phyloP scores from a whole-genome alignment of 2,329 filamentous ascomycete species.

The Colletotrichum phormii region DNA sequence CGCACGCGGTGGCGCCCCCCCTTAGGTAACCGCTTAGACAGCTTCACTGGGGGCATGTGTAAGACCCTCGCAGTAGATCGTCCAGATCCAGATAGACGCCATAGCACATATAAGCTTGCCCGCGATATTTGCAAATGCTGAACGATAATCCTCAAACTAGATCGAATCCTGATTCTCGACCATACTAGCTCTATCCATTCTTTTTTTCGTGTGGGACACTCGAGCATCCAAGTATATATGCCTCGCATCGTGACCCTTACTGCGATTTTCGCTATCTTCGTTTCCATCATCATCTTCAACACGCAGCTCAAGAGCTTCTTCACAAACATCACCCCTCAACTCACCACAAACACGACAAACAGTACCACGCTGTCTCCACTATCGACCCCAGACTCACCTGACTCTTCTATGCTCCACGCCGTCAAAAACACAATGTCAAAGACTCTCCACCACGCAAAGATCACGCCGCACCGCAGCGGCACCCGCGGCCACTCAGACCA shows the following conservation, averaged over 20 bases:
- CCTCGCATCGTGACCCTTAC: slow-evolving; percentile 45
- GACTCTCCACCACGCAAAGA: slow-evolving; percentile 74
- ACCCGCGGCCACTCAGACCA: slow-evolving; percentile 83
- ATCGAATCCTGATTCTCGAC: slow-evolving; percentile 32
- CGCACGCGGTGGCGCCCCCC: slow-evolving; percentile 1
- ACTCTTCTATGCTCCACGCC: slow-evolving; percentile 47
- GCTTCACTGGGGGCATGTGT: slow-evolving; percentile 28
- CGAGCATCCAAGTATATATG: slow-evolving; percentile 50
- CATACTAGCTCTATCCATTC: slow-evolving; percentile 11
- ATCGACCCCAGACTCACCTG: slow-evolving; percentile 11
- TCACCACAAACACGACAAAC: slow-evolving; percentile 38
- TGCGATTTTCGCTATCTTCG: slow-evolving; percentile 50
- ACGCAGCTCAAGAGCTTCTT: slow-evolving; percentile 41
- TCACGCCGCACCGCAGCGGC: slow-evolving; percentile 78
- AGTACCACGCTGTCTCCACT: slow-evolving; percentile 31
- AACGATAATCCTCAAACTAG: slow-evolving; percentile 19
- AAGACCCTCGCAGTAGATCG: slow-evolving; percentile 25
- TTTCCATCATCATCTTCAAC: slow-evolving; percentile 51
- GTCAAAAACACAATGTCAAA: slow-evolving; percentile 69
- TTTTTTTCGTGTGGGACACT: background rate
- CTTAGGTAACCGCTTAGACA: slow-evolving; percentile 33
- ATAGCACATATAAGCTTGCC: slow-evolving; percentile 26
- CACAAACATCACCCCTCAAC: slow-evolving; percentile 39
- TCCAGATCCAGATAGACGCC: background rate
- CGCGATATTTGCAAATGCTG: slow-evolving; percentile 38